Percentiles rank a stretch among this genome's conserved stretches.
Evolutionary conservation across 495 filamentous ascomycete species (phyloP).

Genomic region (Penicillium bialowiezense): DNA sequence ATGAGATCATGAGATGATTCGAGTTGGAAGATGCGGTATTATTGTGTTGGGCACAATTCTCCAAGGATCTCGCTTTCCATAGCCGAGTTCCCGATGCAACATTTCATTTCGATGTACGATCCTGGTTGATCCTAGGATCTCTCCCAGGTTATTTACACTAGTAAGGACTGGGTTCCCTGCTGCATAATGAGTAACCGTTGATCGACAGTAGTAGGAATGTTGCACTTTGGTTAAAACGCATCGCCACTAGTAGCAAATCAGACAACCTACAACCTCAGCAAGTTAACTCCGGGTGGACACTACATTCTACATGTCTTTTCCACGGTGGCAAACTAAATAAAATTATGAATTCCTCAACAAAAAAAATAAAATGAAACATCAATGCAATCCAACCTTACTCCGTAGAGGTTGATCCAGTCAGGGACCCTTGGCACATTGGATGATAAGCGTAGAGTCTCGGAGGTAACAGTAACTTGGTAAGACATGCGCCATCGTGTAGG

Average conservation of each 20-base stretch:
- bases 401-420: too few relatives aligned
- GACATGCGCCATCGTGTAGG: slow-evolving; percentile 3
- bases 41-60: too few relatives aligned
- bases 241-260: slow-evolving; percentile 4
- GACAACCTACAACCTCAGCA: background rate
- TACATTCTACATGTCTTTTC: background rate
- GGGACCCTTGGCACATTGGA: too few relatives aligned
- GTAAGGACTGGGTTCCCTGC: background rate
- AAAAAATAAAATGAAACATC: too few relatives aligned
- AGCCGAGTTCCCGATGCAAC: slow-evolving; percentile 6
- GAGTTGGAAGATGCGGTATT: too few relatives aligned
- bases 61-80: too few relatives aligned
- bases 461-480: too few relatives aligned
- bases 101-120: background rate
- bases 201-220: slow-evolving; percentile 4
- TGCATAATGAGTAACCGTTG: slow-evolving; percentile 8
- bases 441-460: too few relatives aligned
- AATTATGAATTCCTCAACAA: too few relatives aligned
- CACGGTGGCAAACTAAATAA: background rate
- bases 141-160: background rate
- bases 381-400: too few relatives aligned
- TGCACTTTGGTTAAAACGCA: slow-evolving; percentile 3
- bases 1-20: too few relatives aligned
- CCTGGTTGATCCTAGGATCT: slow-evolving; percentile 2
- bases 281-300: background rate